Percentiles rank a stretch among this genome's conserved stretches.
These are phyloP conservation scores for Podospora tetraspora DNA, from an alignment of 495 filamentous ascomycete species.

Conservation along the genomic window DNA sequence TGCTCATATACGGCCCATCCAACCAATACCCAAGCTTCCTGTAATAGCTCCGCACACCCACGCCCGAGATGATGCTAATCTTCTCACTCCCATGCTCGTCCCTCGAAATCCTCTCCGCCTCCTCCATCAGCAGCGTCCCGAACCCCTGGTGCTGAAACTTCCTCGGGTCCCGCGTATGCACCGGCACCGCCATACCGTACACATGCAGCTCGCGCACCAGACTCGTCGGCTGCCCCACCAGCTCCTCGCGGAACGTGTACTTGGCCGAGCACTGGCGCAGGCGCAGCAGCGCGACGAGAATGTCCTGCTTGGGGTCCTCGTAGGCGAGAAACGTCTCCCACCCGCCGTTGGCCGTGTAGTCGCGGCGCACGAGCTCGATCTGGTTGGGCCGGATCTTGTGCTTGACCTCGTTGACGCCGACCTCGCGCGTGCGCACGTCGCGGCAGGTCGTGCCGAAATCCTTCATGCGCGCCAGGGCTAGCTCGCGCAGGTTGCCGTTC, in stretches of 20 bases:
- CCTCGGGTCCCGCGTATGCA: constrained; percentile 85
- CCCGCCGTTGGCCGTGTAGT: constrained; percentile 90
- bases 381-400: constrained; percentile 95
- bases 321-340: constrained; percentile 99
- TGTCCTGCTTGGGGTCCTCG: constrained; percentile 97
- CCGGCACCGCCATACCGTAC: constrained; percentile 90
- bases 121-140: constrained; percentile 94
- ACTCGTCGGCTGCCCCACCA: constrained; percentile 80
- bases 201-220: constrained; percentile 93
- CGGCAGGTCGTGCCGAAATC: constrained; percentile 97
- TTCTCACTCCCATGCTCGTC: constrained; percentile 90
- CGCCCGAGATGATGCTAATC: constrained; percentile 92
- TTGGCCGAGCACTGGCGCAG: constrained; percentile 83
- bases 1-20: constrained; percentile 88
- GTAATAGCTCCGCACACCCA: constrained; percentile 93
- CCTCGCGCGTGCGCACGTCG: constrained; percentile 95
- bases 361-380: constrained; percentile 91
- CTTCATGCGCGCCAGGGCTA: constrained; percentile 92
- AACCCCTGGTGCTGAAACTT: constrained; percentile 99
- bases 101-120: constrained; percentile 89
- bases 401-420: constrained; percentile 98
- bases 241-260: constrained; percentile 86
- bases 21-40: constrained; percentile 84
- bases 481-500: constrained; percentile 92
- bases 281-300: constrained; percentile 85